phyloP scores from a whole-genome alignment of 2,329 filamentous ascomycete genomes.

The Drechslerella dactyloides region DNA sequence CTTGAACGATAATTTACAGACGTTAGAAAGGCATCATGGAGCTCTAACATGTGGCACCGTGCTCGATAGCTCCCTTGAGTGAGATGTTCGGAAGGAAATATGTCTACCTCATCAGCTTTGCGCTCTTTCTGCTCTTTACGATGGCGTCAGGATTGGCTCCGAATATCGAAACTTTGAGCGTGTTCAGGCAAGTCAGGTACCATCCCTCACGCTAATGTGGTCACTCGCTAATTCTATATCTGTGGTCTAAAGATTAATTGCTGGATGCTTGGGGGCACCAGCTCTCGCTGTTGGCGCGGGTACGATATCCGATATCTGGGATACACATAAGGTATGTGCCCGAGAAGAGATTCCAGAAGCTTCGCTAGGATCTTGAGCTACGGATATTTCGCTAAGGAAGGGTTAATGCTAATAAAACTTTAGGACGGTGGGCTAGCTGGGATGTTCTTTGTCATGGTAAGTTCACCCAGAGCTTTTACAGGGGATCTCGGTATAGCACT shows the following conservation, averaged over 20 bases:
- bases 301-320: slow-evolving; percentile 62
- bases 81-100: slow-evolving; percentile 52
- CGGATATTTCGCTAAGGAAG: background rate
- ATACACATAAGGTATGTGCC: slow-evolving; percentile 37
- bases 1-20: slow-evolving; percentile 44
- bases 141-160: slow-evolving; percentile 54
- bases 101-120: slow-evolving; percentile 55
- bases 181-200: slow-evolving; percentile 25
- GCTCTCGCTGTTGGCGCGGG: slow-evolving; percentile 63
- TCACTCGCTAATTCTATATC: slow-evolving; percentile 52
- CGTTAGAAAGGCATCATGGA: slow-evolving; percentile 5
- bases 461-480: background rate
- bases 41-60: slow-evolving; percentile 37
- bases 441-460: slow-evolving; percentile 50
- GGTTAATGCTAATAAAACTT: background rate
- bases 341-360: no score
- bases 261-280: slow-evolving; percentile 58
- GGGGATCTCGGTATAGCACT: background rate
- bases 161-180: slow-evolving; percentile 49
- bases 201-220: background rate
- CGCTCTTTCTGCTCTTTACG: slow-evolving; percentile 54
- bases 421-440: slow-evolving; percentile 43
- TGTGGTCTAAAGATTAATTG: slow-evolving; percentile 59
- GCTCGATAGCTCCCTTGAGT: slow-evolving; percentile 37
- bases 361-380: background rate